A percentile compares a stretch with the other conserved stretches of the same genome.
phyloP scores from a whole-genome alignment of 176 grass and related monocot genomes.

The Coix lacrymajobi region DNA sequence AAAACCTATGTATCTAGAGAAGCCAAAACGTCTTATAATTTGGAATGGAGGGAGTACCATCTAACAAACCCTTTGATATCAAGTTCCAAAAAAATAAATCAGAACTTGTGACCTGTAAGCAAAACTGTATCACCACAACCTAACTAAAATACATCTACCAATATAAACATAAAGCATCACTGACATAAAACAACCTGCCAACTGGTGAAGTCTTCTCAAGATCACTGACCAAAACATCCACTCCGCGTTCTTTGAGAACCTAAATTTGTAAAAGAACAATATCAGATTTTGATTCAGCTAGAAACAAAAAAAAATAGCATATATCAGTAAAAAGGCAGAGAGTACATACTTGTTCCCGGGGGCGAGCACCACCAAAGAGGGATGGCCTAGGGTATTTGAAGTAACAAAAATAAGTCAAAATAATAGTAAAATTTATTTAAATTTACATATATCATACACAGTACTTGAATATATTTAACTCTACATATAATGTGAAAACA shows the following conservation, averaged over 20 bases:
- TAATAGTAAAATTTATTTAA: neutral
- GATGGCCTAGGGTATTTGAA: constrained; percentile 47
- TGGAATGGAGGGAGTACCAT: neutral
- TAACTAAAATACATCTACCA: neutral
- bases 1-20: neutral
- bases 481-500: too few relatives aligned
- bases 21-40: neutral
- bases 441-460: neutral
- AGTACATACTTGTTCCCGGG: constrained; percentile 70
- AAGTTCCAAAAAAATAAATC: neutral
- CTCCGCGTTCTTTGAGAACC: constrained; percentile 93
- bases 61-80: neutral
- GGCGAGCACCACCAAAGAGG: constrained; percentile 88
- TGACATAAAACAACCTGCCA: constrained; percentile 49
- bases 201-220: constrained; percentile 54
- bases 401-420: constrained; percentile 21
- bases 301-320: neutral
- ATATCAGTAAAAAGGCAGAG: neutral
- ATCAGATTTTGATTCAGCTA: constrained; percentile 5
- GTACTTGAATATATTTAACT: neutral
- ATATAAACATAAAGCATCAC: neutral
- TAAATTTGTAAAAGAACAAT: constrained; percentile 20
- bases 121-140: neutral
- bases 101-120: neutral
- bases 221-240: constrained; percentile 63